phyloP scores from a whole-genome alignment of 441 rosid genomes.

The Populus tomentosa region DNA sequence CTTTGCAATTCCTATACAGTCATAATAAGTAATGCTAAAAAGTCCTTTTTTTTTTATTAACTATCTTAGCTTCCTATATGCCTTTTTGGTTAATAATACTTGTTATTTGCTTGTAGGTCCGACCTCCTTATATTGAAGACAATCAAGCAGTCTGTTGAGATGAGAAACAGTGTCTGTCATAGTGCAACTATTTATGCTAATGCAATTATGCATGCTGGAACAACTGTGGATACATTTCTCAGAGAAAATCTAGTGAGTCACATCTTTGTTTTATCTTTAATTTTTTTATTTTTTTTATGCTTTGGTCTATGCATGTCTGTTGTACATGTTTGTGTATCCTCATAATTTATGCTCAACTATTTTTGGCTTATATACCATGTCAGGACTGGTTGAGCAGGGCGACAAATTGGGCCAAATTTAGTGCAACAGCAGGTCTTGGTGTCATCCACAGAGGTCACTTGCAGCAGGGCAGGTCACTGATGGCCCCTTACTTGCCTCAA shows the following conservation, averaged over 20 bases:
- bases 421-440: constrained; percentile 97
- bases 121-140: constrained; percentile 90
- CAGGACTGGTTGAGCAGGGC: constrained; percentile 99
- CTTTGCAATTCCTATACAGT: constrained; percentile 85
- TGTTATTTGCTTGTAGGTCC: constrained; percentile 45
- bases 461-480: constrained; percentile 87
- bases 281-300: background rate
- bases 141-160: constrained; percentile 94
- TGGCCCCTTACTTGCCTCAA: constrained; percentile 97
- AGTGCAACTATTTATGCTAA: constrained; percentile 97
- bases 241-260: constrained; percentile 81
- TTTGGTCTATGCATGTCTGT: background rate
- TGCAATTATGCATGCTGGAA: constrained; percentile 99
- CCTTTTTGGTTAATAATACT: background rate
- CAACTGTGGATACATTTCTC: constrained; percentile 93
- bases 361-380: constrained; percentile 16
- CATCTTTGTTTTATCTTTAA: constrained; percentile 5
- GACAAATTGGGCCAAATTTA: constrained; percentile 98
- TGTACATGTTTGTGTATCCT: background rate
- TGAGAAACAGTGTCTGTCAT: constrained; percentile 97
- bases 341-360: constrained; percentile 2
- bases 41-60: background rate
- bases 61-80: background rate
- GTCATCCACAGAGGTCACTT: constrained; percentile 90
- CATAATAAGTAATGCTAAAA: constrained; percentile 72